Percentiles rank a stretch among this genome's conserved stretches.
Conservation (phyloP, 1,139 yeast genomes). For the Pichiaceae sp. region DNA sequence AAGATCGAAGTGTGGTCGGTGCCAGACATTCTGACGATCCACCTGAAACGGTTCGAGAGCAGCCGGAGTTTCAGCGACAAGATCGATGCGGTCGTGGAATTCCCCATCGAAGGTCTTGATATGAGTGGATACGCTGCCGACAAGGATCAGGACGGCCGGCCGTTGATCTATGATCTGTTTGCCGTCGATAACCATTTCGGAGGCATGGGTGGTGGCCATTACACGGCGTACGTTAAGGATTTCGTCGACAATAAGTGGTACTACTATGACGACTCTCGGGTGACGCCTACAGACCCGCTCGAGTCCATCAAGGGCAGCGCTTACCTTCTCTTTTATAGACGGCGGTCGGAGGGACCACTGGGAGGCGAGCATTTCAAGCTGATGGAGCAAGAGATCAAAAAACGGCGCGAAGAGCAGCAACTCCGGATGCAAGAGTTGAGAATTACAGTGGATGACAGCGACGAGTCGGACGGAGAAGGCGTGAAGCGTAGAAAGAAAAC, state of each 20-base stretch:
- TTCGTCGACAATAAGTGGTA: conserved; percentile 78
- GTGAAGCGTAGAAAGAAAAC: conserved; percentile 2
- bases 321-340: conserved; percentile 75
- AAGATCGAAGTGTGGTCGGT: conserved; percentile 86
- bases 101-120: conserved; percentile 81
- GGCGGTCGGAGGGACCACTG: conserved; percentile 28
- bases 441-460: conserved; percentile 8
- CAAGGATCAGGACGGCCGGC: conserved; percentile 24
- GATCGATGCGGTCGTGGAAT: conserved; percentile 75
- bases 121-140: conserved; percentile 48
- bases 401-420: conserved; percentile 9
- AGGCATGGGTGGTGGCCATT: conserved; percentile 96
- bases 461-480: conserved; percentile 3
- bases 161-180: conserved; percentile 63
- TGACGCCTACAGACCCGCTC: conserved; percentile 51
- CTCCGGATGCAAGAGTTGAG: conserved; percentile 9
- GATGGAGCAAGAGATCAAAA: conserved; percentile 14
- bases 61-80: conserved; percentile 84
- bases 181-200: conserved; percentile 97
- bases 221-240: conserved; percentile 83
- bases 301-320: conserved; percentile 76
- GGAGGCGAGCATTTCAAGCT: conserved; percentile 21
- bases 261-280: conserved; percentile 82
- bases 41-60: conserved; percentile 83
- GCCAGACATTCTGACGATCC: conserved; percentile 86